Evolutionary conservation across 2,329 filamentous ascomycete species (phyloP).

Genomic region (Penicillium sp.): DNA sequence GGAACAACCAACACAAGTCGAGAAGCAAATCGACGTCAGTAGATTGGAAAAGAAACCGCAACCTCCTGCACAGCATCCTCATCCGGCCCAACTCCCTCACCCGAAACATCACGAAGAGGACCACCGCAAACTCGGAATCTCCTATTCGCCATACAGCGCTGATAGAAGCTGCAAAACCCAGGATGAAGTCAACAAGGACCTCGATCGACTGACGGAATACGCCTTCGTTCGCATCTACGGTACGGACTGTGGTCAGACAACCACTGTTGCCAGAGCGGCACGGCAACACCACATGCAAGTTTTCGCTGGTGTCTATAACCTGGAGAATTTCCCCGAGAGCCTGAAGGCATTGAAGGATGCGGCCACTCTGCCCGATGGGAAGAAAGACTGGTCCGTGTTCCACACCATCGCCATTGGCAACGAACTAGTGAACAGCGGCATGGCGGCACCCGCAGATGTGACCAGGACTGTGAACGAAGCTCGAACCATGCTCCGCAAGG

Average conservation of each 20-base stretch:
- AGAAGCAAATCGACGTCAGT: not conserved
- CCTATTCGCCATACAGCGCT: constrained; percentile 61
- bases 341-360: constrained; percentile 64
- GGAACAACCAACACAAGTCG: not conserved
- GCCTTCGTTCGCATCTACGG: constrained; percentile 75
- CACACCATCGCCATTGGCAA: constrained; percentile 79
- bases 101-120: constrained; percentile 13
- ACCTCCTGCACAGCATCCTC: constrained; percentile 2
- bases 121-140: constrained; percentile 51
- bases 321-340: constrained; percentile 59
- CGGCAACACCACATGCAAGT: constrained; percentile 68
- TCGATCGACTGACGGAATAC: constrained; percentile 62
- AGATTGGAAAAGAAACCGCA: not conserved
- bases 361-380: constrained; percentile 48
- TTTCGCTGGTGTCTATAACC: constrained; percentile 74
- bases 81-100: constrained; percentile 14
- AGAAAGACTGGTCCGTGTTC: constrained; percentile 66
- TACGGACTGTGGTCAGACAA: constrained; percentile 74
- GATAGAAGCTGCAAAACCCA: constrained; percentile 68
- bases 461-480: constrained; percentile 62
- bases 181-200: constrained; percentile 66
- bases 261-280: constrained; percentile 64
- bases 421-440: constrained; percentile 72
- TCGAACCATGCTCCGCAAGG: constrained; percentile 59
- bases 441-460: constrained; percentile 57